Evolutionary conservation across 257 asterid species (phyloP).

Genomic region (Voacanga thouarsii): DNA sequence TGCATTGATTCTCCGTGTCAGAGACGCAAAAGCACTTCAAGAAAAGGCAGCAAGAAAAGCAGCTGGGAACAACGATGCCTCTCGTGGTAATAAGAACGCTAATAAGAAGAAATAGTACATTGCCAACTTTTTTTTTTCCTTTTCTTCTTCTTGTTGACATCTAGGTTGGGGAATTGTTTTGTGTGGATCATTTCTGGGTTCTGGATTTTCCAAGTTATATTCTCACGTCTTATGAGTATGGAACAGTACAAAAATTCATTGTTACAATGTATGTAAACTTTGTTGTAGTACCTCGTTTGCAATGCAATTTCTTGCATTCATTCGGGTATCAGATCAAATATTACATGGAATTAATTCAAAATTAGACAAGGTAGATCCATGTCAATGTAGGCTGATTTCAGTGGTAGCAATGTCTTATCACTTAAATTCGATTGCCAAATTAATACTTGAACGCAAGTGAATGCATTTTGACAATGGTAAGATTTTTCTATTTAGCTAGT

Average conservation of each 20-base stretch:
- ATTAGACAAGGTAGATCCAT: too few relatives aligned
- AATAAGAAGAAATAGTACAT: conserved; percentile 39
- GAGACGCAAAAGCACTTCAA: conserved; percentile 85
- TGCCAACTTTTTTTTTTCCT: not conserved
- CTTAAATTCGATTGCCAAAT: too few relatives aligned
- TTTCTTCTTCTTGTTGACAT: not conserved
- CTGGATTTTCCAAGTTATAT: not conserved
- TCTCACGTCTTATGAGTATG: not conserved
- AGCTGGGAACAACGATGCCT: conserved; percentile 22
- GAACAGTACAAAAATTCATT: not conserved
- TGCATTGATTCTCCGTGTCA: conserved; percentile 13
- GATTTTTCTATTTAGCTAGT: too few relatives aligned
- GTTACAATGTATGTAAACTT: not conserved
- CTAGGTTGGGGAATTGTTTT: not conserved
- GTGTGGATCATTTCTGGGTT: not conserved
- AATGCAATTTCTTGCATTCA: not conserved
- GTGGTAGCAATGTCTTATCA: too few relatives aligned
- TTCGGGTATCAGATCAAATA: too few relatives aligned
- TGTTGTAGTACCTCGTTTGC: not conserved
- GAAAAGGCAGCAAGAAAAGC: conserved; percentile 68
- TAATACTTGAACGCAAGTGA: too few relatives aligned
- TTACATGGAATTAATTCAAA: too few relatives aligned
- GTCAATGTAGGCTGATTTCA: too few relatives aligned
- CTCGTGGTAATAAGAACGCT: conserved; percentile 19
- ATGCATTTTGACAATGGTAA: too few relatives aligned